Evolutionary conservation across 169 alveolate genomes (phyloP).

Genomic region (Plasmodium vinckei): DNA sequence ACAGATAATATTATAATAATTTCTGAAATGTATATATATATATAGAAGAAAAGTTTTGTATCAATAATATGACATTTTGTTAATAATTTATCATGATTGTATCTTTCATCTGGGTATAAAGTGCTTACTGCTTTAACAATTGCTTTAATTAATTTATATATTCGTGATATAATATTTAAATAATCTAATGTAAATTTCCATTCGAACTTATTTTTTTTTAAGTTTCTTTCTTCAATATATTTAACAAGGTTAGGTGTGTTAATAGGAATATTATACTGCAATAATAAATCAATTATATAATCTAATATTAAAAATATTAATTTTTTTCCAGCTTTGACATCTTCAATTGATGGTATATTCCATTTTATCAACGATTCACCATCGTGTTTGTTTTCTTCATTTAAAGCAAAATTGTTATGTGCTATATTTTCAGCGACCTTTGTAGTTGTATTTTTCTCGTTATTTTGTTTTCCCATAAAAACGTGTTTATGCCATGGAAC

Average conservation of each 20-base stretch:
- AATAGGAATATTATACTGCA: constrained; percentile 51
- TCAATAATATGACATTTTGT: constrained; percentile 52
- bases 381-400: not conserved
- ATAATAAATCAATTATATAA: constrained; percentile 35
- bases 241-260: constrained; percentile 36
- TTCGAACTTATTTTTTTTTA: constrained; percentile 11
- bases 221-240: constrained; percentile 57
- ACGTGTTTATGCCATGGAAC: constrained; percentile 42
- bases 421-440: not conserved
- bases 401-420: no score
- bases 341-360: constrained; percentile 45
- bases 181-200: constrained; percentile 61
- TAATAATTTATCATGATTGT: constrained; percentile 31
- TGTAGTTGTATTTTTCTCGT: not conserved
- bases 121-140: constrained; percentile 53
- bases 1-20: constrained; percentile 38
- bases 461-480: not conserved
- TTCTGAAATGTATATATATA: constrained; percentile 44
- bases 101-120: constrained; percentile 73
- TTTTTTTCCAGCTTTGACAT: constrained; percentile 53
- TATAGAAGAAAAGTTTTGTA: constrained; percentile 47
- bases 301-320: constrained; percentile 40
- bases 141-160: constrained; percentile 45
- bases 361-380: constrained; percentile 33
- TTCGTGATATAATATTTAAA: constrained; percentile 53